A percentile compares a stretch with the other conserved stretches of the same genome.
Conservation (phyloP, 2,329 filamentous ascomycete species). For the Zasmidium angulare region DNA sequence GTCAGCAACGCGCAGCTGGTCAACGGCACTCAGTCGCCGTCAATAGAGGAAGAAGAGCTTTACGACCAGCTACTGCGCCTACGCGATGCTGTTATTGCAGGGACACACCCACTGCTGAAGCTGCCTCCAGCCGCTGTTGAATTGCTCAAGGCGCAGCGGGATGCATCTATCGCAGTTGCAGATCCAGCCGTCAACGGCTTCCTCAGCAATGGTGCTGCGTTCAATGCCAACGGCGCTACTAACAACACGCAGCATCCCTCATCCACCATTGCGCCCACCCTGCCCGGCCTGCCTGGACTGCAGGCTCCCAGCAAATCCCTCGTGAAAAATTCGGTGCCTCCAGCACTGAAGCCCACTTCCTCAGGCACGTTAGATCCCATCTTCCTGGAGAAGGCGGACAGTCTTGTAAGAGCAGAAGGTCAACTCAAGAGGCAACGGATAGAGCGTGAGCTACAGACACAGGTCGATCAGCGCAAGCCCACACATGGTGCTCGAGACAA, state of each 20-base stretch:
- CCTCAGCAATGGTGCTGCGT: slow-evolving; percentile 20
- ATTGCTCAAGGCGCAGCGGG: slow-evolving; percentile 26
- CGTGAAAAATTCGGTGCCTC: slow-evolving; percentile 6
- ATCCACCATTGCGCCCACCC: slow-evolving; percentile 6
- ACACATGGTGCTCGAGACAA: slow-evolving; percentile 42
- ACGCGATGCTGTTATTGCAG: slow-evolving; percentile 76
- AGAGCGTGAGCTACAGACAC: slow-evolving; percentile 74
- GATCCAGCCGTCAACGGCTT: slow-evolving; percentile 10
- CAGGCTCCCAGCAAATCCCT: slow-evolving; percentile 9
- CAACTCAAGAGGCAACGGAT: slow-evolving; percentile 77
- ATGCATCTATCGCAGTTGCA: background rate
- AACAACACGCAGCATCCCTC: slow-evolving; percentile 22
- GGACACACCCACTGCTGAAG: slow-evolving; percentile 65
- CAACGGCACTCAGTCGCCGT: slow-evolving; percentile 21
- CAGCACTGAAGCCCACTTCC: slow-evolving; percentile 18
- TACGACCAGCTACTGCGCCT: slow-evolving; percentile 80
- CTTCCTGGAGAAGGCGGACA: slow-evolving; percentile 80
- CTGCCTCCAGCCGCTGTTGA: slow-evolving; percentile 55
- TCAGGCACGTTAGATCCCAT: slow-evolving; percentile 71
- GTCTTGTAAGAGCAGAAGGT: slow-evolving; percentile 78
- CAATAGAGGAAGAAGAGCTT: slow-evolving; percentile 37
- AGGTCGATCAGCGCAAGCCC: slow-evolving; percentile 65
- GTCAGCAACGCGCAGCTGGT: slow-evolving; percentile 17
- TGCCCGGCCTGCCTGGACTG: slow-evolving; percentile 26
- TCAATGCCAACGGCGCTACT: slow-evolving; percentile 22